These are phyloP conservation scores for Penicillium canariense DNA, from an alignment of 495 filamentous ascomycete genomes.

Conservation along the genomic window DNA sequence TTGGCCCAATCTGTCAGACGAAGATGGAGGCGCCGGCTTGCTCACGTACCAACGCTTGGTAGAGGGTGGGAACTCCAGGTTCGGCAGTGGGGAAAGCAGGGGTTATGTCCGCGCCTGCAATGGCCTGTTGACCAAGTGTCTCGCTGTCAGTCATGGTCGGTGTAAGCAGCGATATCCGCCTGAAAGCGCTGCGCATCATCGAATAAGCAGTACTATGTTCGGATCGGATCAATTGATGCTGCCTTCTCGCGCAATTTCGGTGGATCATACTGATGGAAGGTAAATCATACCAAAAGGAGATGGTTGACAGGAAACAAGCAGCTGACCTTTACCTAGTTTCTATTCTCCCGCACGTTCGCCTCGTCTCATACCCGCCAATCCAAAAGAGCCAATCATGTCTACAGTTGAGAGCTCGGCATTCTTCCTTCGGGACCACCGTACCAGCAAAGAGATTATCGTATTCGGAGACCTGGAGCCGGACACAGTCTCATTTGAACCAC, in stretches of 20 bases:
- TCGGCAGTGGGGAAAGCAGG: conserved; percentile 69
- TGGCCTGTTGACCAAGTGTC: conserved; percentile 73
- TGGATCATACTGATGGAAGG: conserved; percentile 34
- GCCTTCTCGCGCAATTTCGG: conserved; percentile 30
- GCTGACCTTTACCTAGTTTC: conserved; percentile 16
- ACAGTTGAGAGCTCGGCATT: conserved; percentile 81
- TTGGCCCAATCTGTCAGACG: conserved; percentile 96
- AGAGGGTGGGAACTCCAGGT: conserved; percentile 78
- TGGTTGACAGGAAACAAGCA: not conserved
- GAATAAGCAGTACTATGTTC: conserved; percentile 52
- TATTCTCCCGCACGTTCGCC: conserved; percentile 34
- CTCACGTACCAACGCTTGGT: conserved; percentile 85
- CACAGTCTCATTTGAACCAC: conserved; percentile 73
- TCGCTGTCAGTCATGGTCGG: conserved; percentile 80
- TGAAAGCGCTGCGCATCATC: conserved; percentile 53
- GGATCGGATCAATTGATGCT: conserved; percentile 28
- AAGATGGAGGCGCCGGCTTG: conserved; percentile 89
- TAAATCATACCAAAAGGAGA: conserved; percentile 11
- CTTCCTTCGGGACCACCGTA: conserved; percentile 74
- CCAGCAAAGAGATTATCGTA: conserved; percentile 75
- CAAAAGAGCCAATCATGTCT: conserved; percentile 33
- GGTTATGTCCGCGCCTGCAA: conserved; percentile 86
- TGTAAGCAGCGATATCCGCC: conserved; percentile 67
- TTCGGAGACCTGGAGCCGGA: conserved; percentile 97
- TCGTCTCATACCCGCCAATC: conserved; percentile 19